Conservation (phyloP, 208 protist genomes). For the Paratrypanosoma confusum region DNA sequence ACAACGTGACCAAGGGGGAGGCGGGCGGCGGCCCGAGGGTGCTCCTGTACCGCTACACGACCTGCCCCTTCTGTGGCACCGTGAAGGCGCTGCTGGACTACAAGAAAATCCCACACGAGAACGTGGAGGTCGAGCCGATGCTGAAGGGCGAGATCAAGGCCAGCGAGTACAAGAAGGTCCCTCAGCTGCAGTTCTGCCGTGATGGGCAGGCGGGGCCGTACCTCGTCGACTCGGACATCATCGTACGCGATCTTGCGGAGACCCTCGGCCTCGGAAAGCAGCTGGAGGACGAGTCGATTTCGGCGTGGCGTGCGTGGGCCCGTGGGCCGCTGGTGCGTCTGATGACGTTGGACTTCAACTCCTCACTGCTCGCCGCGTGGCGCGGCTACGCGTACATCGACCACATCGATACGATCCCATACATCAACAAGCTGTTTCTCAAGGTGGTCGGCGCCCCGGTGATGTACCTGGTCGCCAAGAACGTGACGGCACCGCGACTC, state of each 20-base stretch:
- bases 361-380: conserved; percentile 60
- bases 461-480: conserved; percentile 78
- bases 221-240: conserved; percentile 73
- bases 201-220: conserved; percentile 31
- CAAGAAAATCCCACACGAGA: conserved; percentile 55
- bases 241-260: conserved; percentile 65
- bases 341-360: conserved; percentile 79
- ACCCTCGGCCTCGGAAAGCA: conserved; percentile 36
- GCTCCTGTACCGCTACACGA: conserved; percentile 80
- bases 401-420: conserved; percentile 72
- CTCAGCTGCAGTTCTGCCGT: conserved; percentile 68
- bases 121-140: conserved; percentile 86
- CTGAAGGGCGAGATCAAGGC: conserved; percentile 69
- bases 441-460: conserved; percentile 84
- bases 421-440: conserved; percentile 77
- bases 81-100: conserved; percentile 83
- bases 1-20: conserved; percentile 20
- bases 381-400: conserved; percentile 84
- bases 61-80: conserved; percentile 85
- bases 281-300: conserved; percentile 50
- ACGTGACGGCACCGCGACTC: conserved; percentile 60
- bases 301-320: conserved; percentile 75
- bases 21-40: no score
- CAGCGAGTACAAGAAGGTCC: conserved; percentile 84
- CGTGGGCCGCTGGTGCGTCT: conserved; percentile 71